Conservation (phyloP, 2,329 filamentous ascomycete genomes). For the Calonectria montana region DNA sequence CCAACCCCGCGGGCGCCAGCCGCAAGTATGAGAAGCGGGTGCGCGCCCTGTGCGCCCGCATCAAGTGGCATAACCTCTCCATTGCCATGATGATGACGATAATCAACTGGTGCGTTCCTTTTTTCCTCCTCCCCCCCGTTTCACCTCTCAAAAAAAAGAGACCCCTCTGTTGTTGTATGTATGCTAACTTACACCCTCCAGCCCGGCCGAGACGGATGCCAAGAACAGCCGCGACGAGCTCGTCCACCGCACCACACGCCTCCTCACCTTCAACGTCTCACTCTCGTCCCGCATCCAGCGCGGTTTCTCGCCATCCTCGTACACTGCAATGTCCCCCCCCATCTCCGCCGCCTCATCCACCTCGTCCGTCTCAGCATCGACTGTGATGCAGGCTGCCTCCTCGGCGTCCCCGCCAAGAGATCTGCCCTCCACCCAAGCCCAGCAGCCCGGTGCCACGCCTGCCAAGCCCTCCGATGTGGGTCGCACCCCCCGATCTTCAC, state of each 20-base stretch:
- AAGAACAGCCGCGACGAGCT: conserved; percentile 50
- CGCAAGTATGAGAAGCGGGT: conserved; percentile 42
- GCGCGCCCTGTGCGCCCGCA: conserved; percentile 45
- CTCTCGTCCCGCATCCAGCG: conserved; percentile 48
- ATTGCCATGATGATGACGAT: conserved; percentile 55
- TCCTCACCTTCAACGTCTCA: conserved; percentile 49
- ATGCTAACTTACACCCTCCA: conserved; percentile 23
- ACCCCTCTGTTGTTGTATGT: background rate
- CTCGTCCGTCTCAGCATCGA: conserved; percentile 31
- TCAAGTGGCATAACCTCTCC: conserved; percentile 53
- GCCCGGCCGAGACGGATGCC: conserved; percentile 50
- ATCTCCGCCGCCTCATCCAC: conserved; percentile 18
- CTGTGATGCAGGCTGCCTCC: conserved; percentile 15
- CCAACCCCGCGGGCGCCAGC: conserved; percentile 31
- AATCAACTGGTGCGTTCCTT: conserved; percentile 49
- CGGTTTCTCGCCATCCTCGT: conserved; percentile 34
- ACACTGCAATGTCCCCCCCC: background rate
- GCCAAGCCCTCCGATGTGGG: conserved; percentile 36
- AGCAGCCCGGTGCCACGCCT: conserved; percentile 25
- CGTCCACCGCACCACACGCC: conserved; percentile 46
- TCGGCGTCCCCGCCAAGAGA: conserved; percentile 23
- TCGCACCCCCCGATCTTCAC: conserved; percentile 23
- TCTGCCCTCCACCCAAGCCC: background rate
- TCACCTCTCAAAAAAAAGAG: too few relatives aligned
- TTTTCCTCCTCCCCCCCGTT: background rate